Conservation (phyloP, 208 protist species). For the Leishmania braziliensis region DNA sequence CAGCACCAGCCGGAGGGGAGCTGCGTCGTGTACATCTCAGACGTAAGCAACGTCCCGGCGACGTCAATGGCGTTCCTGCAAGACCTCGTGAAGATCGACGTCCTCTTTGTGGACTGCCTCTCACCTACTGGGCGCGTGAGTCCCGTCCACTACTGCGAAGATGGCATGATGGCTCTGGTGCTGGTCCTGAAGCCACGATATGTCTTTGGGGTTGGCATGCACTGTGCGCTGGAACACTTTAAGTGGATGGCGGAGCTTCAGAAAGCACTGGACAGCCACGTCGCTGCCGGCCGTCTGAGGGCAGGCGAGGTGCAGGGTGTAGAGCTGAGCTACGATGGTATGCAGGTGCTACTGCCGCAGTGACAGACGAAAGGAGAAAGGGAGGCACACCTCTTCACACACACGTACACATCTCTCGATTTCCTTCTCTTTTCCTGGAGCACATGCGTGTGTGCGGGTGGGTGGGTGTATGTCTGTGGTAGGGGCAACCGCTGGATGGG, state of each 20-base stretch:
- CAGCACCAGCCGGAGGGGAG: conserved; percentile 22
- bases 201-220: conserved; percentile 78
- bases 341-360: conserved; percentile 56
- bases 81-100: conserved; percentile 77
- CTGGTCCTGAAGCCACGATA: conserved; percentile 43
- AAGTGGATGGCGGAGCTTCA: conserved; percentile 30
- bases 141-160: conserved; percentile 68
- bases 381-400: background rate
- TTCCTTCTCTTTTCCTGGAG: background rate
- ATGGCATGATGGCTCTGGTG: conserved; percentile 64
- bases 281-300: conserved; percentile 28
- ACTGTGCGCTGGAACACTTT: conserved; percentile 70
- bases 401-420: background rate
- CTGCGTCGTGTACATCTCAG: conserved; percentile 86
- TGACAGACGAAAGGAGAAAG: conserved; percentile 7
- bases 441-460: background rate
- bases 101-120: conserved; percentile 78
- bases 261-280: conserved; percentile 37
- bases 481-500: background rate
- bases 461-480: background rate
- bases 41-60: conserved; percentile 64
- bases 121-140: conserved; percentile 39
- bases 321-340: conserved; percentile 70
- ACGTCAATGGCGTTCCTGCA: conserved; percentile 73
- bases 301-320: conserved; percentile 49